Percentiles rank a stretch among this genome's conserved stretches.
These are phyloP conservation scores for Stipa capillata DNA, from an alignment of 176 grass and related monocot species.

Conservation along the genomic window DNA sequence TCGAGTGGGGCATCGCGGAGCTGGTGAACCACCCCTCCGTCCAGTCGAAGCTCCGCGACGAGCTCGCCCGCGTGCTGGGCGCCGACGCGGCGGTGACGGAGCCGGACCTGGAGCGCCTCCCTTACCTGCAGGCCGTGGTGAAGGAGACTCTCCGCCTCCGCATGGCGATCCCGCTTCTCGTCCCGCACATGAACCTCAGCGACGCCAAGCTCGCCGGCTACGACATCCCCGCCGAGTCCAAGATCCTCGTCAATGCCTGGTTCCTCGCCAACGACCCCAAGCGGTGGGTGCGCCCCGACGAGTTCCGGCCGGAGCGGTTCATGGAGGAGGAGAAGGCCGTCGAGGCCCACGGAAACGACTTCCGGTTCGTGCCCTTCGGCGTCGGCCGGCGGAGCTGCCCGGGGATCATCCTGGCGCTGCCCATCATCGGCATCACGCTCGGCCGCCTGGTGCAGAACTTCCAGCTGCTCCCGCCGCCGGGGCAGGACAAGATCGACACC, in stretches of 20 bases:
- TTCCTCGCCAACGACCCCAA: constrained; percentile 90
- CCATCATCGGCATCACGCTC: constrained; percentile 86
- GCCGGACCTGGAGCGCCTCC: constrained; percentile 75
- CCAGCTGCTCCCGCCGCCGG: constrained; percentile 64
- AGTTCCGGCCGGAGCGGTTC: constrained; percentile 84
- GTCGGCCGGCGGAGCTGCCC: constrained; percentile 95
- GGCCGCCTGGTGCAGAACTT: constrained; percentile 82
- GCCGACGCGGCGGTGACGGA: constrained; percentile 61
- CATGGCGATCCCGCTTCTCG: constrained; percentile 97
- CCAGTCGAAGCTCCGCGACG: no score
- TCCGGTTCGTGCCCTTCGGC: constrained; percentile 86
- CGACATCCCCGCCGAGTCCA: constrained; percentile 96
- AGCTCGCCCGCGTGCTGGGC: no score
- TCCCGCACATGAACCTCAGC: constrained; percentile 99
- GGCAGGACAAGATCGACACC: constrained; percentile 53
- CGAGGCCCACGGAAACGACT: constrained; percentile 89
- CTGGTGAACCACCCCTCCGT: constrained; percentile 92
- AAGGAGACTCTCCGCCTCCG: constrained; percentile 96
- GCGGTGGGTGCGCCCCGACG: constrained; percentile 73
- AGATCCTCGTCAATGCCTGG: constrained; percentile 97
- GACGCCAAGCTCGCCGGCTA: constrained; percentile 75
- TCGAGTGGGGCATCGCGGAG: constrained; percentile 97
- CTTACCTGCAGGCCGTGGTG: constrained; percentile 83
- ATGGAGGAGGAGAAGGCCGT: constrained; percentile 81
- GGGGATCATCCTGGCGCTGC: constrained; percentile 85